Base-by-base conservation (phyloP, 768 basidiomycete genomes). In the Kwoniella europaea region DNA sequence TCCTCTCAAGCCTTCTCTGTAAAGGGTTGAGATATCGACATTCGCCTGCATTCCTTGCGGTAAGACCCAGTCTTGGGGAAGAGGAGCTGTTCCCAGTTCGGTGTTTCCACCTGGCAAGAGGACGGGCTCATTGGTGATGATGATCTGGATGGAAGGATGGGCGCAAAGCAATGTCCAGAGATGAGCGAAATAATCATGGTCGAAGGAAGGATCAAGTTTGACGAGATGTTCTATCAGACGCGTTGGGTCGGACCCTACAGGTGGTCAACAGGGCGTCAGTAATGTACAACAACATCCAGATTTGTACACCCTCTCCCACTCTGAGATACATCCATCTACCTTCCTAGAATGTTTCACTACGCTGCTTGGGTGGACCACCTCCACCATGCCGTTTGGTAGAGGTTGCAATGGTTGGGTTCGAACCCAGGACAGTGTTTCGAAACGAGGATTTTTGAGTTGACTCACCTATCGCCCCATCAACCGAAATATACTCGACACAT, bases 381-480 rank as follows among this genome's bases (percentile, higher is more conserved):
- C 73, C 76, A 77, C 76, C 41, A 15, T 41, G 2, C 35, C 18
- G 15, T 50, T 50, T 50, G 46, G 46, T 18, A 18, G 10, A 44
- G 18, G 20, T 10, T 57, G 18, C 60, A 13, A 43, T 22, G 46
- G 53, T 42, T 43, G 61, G 76, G 61, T 71, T 77, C 76, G 79
- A 77, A 77, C 76, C 57, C 75, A 46, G 43, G 72, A 27, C 29
- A 57, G 44, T 50, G 58, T 35, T 35, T 35, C 6, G 35, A 35
- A 55, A 55, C 13, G 22, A 41, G 44, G 63, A 56, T 65, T 67
- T 69, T 65, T 57, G 27, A 29, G 22, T n/a, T 18, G 43, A 77
- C 79, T 79, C 71, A 81, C 79, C 79, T 24, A 79, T 44, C 12
- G 73, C 69, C 7, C 79, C 79, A 43, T 81, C 79, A 61, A 73